Evolutionary conservation across 352 stramenopile genomes (phyloP).

Genomic region (Phytophthora sojae): DNA sequence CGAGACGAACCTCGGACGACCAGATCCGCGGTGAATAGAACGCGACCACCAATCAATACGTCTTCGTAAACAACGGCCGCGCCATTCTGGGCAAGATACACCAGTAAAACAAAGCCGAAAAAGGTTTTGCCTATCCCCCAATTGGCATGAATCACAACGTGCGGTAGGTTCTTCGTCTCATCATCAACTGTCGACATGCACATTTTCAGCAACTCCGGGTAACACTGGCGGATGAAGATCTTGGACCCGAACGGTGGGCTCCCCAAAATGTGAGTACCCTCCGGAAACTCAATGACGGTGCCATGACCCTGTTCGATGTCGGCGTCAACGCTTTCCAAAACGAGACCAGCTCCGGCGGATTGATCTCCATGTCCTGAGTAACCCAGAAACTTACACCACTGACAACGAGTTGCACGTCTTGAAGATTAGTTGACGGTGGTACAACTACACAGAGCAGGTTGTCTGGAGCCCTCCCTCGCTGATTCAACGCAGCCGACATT

Average conservation of each 20-base stretch:
- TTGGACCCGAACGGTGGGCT: background rate
- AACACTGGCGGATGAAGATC: background rate
- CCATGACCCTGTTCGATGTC: background rate
- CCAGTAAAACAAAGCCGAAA: background rate
- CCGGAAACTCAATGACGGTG: background rate
- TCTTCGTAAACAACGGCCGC: background rate
- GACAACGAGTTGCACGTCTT: background rate
- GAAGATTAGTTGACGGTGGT: too few species aligned
- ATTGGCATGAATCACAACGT: background rate
- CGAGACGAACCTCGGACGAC: background rate
- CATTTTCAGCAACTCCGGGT: background rate
- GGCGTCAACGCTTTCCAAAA: background rate
- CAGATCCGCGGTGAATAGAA: background rate
- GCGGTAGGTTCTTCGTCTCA: background rate
- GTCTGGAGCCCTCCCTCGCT: too few species aligned
- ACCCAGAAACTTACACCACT: background rate
- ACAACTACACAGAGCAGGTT: too few species aligned
- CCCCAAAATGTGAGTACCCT: background rate
- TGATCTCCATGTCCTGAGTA: background rate
- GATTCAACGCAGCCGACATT: too few species aligned
- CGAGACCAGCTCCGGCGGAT: background rate
- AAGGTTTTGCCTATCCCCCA: background rate
- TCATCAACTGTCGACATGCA: background rate
- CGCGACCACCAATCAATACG: background rate
- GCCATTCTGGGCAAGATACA: background rate